Evolutionary conservation across 2,329 filamentous ascomycete species (phyloP).

Genomic region (Mycocentrospora acerina): DNA sequence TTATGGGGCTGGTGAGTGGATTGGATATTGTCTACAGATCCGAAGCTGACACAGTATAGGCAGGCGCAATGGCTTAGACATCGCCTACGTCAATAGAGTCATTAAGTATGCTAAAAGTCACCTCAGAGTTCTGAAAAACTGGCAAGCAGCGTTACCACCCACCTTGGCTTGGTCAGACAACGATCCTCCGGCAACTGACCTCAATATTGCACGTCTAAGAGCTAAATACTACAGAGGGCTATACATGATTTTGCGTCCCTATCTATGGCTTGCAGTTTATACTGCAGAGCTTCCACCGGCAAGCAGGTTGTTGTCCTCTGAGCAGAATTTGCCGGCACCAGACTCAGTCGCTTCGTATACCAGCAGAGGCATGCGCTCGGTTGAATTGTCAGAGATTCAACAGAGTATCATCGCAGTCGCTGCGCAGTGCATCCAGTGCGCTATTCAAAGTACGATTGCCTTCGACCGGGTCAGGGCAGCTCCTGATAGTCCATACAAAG

Average conservation of each 20-base stretch:
- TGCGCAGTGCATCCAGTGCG: constrained; percentile 52
- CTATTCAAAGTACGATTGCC: constrained; percentile 81
- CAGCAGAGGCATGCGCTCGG: constrained; percentile 26
- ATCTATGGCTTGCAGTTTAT: constrained; percentile 63
- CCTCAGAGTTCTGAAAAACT: constrained; percentile 53
- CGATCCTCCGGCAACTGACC: constrained; percentile 71
- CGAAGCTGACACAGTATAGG: constrained; percentile 33
- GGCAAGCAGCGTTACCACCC: constrained; percentile 54
- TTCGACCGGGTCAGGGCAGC: constrained; percentile 64
- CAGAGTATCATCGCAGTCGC: constrained; percentile 28
- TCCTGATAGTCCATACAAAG: constrained; percentile 22
- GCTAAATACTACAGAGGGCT: constrained; percentile 94
- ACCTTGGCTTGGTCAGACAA: constrained; percentile 64
- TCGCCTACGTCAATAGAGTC: constrained; percentile 32
- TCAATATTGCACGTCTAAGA: constrained; percentile 79
- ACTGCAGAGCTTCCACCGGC: constrained; percentile 43
- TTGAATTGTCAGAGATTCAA: constrained; percentile 31
- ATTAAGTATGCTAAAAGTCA: constrained; percentile 30
- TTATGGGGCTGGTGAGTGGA: constrained; percentile 46
- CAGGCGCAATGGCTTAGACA: constrained; percentile 37
- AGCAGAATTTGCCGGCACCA: constrained; percentile 49
- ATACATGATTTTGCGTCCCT: constrained; percentile 85
- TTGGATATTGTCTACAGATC: constrained; percentile 1
- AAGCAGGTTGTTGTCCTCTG: constrained; percentile 40
- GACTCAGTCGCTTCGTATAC: constrained; percentile 14